Conservation (phyloP, 768 basidiomycete species). For the Amanita rimosa region DNA sequence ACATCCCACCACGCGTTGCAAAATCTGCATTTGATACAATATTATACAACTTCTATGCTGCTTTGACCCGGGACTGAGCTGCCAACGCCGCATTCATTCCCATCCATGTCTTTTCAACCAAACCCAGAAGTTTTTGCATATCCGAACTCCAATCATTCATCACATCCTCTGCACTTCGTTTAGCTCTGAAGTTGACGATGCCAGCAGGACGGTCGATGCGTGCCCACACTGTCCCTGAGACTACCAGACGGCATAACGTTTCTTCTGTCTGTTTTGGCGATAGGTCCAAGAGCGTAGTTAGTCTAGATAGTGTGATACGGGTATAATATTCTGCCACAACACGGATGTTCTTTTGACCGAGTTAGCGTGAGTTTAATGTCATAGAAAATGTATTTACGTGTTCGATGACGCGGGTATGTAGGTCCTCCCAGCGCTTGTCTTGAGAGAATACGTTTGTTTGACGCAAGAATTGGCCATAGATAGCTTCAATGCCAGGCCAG, state of each 20-base stretch:
- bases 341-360: conserved; percentile 70
- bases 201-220: conserved; percentile 88
- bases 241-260: conserved; percentile 80
- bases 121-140: conserved; percentile 81
- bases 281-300: conserved; percentile 83
- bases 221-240: conserved; percentile 88
- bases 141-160: conserved; percentile 99
- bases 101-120: conserved; percentile 99
- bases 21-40: background rate
- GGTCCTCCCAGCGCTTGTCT: conserved; percentile 84
- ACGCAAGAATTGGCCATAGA: conserved; percentile 79
- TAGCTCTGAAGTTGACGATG: conserved; percentile 77
- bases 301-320: conserved; percentile 73
- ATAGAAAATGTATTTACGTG: conserved; percentile 50
- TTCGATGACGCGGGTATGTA: conserved; percentile 93
- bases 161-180: conserved; percentile 79
- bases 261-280: conserved; percentile 75
- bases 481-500: conserved; percentile 86
- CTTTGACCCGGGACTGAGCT: conserved; percentile 54
- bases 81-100: conserved; percentile 86
- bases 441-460: conserved; percentile 72
- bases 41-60: conserved; percentile 12
- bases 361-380: background rate
- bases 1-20: background rate
- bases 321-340: conserved; percentile 93